Base-by-base conservation (phyloP, 148 eudicot species). In the Rhododendron simsii region DNA sequence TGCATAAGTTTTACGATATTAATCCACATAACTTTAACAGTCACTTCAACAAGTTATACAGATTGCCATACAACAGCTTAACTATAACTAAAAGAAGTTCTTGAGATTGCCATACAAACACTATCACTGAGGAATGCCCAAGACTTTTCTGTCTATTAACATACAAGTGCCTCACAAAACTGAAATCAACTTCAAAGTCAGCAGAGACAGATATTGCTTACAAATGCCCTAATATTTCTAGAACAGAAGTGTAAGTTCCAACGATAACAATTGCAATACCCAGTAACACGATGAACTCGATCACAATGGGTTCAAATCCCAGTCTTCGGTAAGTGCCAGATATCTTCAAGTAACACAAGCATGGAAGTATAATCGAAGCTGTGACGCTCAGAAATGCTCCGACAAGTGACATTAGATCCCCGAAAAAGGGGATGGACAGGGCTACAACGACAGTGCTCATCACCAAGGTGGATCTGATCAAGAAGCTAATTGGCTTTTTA, bases 271-370 rank as follows among this genome's bases (percentile, higher is more conserved):
- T 87, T 30, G 87, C 55, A 4, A 89, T 48, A 23, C 94, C 90
- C 0, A 91, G 45, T 26, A 82, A 30, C 85, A 91, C 45, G 71
- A 88, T 87, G 23, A 81, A 85, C 28, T 86, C 50, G 47, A 91
- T 90, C 7, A 87, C 48, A 35, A 87, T 47, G 47, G 44, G n/a
- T 76, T 91, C 93, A 7, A 78, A 50, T 61, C 85, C 80, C 20
- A 87, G 8, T 13, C 81, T 84, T 1, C 85, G 41, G 37, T 35
- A 41, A 1, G 55, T 47, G 10, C 91, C 92, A 2, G 91, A 87
- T 23, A 93, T 92, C 91, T 92, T 93, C 89, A 92, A 82, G 86
- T 93, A 93, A 44, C 92, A 93, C 80, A 92, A 86, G 86, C 95
- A 91, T 2, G 94, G 95, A 28, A 93, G 26, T 28, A 83, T 88